phyloP scores from a whole-genome alignment of 2,329 filamentous ascomycete genomes.

The Penicillium freii region DNA sequence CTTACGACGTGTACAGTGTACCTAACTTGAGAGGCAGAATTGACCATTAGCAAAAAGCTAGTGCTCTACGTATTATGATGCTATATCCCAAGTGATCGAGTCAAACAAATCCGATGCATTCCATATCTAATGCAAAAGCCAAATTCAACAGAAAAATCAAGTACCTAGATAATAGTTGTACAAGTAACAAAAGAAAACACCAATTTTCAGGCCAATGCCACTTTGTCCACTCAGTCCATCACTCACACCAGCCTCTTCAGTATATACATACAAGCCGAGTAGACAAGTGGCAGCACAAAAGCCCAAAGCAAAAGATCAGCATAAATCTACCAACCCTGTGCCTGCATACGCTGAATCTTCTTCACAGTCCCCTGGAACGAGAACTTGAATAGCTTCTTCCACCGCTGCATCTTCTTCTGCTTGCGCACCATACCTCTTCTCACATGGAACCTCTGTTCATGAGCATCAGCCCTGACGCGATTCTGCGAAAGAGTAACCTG shows the following conservation, averaged over 20 bases:
- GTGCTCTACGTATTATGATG: slow-evolving; percentile 2
- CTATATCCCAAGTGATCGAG: background rate
- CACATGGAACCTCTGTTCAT: slow-evolving; percentile 42
- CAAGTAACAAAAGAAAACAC: slow-evolving; percentile 16
- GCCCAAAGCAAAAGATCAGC: background rate
- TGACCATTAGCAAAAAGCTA: background rate
- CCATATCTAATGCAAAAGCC: slow-evolving; percentile 21
- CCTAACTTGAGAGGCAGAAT: background rate
- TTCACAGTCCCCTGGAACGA: slow-evolving; percentile 44
- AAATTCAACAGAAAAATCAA: slow-evolving; percentile 12
- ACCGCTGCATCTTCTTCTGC: slow-evolving; percentile 38
- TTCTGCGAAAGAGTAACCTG: slow-evolving; percentile 32
- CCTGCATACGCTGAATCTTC: slow-evolving; percentile 45
- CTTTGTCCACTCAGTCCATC: slow-evolving; percentile 6
- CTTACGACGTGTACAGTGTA: slow-evolving; percentile 15
- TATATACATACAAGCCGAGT: slow-evolving; percentile 17
- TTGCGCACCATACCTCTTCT: slow-evolving; percentile 44
- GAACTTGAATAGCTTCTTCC: slow-evolving; percentile 46
- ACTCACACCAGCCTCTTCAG: slow-evolving; percentile 9
- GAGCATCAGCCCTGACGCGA: slow-evolving; percentile 31
- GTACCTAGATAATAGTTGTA: slow-evolving; percentile 20
- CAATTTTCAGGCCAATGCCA: slow-evolving; percentile 11
- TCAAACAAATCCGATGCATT: slow-evolving; percentile 25
- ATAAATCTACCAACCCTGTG: slow-evolving; percentile 45
- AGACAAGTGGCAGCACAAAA: slow-evolving; percentile 9